Percentiles rank a stretch among this genome's conserved stretches.
Evolutionary conservation across 73 alveolate species (phyloP).

Genomic region (Paraurostyla sp.): DNA sequence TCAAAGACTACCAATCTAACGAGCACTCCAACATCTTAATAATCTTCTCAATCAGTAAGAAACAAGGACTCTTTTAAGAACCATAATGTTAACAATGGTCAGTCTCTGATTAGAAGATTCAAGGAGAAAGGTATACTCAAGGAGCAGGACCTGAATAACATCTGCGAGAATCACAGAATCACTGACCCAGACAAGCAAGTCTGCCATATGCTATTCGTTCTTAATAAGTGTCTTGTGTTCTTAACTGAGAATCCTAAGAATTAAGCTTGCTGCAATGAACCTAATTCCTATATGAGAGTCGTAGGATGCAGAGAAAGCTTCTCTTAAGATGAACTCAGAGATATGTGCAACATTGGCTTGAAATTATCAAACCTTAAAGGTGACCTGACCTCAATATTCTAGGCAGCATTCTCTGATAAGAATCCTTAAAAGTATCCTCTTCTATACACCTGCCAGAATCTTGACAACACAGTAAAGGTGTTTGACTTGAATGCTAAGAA

Average conservation of each 20-base stretch:
- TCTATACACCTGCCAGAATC: slow-evolving; percentile 24
- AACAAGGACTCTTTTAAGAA: too few species aligned
- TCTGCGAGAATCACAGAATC: slow-evolving; percentile 24
- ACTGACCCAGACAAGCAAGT: slow-evolving; percentile 9
- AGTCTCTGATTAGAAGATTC: slow-evolving; percentile 1
- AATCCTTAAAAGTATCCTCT: slow-evolving; percentile 25
- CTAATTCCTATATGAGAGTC: not conserved
- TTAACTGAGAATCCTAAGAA: slow-evolving; percentile 1
- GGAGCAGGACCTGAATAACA: slow-evolving; percentile 17
- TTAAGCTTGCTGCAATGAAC: not conserved
- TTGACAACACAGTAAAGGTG: slow-evolving; percentile 40
- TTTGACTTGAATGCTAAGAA: slow-evolving; percentile 43
- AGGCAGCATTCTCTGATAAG: not conserved
- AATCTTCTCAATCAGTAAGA: too few species aligned
- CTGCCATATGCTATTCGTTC: not conserved
- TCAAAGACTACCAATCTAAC: too few species aligned
- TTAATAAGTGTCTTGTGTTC: slow-evolving; percentile 5
- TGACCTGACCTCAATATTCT: not conserved
- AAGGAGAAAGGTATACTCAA: not conserved
- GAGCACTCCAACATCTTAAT: too few species aligned
- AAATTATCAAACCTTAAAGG: not conserved
- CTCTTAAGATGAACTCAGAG: slow-evolving; percentile 16
- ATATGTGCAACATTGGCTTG: not conserved
- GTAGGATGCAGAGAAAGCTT: slow-evolving; percentile 54
- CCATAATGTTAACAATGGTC: not conserved